Evolutionary conservation across 1,139 yeast species (phyloP).

Genomic region (Pneumocystis sp.): DNA sequence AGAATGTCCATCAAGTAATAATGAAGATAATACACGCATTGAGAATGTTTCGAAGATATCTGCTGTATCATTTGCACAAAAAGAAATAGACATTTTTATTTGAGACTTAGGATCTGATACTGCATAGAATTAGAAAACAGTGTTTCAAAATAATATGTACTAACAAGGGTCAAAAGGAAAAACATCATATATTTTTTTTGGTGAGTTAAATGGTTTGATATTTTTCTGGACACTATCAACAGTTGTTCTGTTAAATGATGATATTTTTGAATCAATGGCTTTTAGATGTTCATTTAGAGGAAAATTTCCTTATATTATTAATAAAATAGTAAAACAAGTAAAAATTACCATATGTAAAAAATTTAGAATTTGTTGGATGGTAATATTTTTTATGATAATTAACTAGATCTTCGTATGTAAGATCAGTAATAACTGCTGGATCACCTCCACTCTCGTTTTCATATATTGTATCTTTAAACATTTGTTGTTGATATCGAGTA

Average conservation of each 20-base stretch:
- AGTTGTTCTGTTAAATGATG: slow-evolving; percentile 29
- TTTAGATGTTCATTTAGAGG: slow-evolving; percentile 48
- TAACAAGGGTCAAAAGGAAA: slow-evolving; percentile 69
- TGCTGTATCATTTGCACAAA: slow-evolving; percentile 67
- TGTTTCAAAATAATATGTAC: neutral
- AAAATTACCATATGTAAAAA: slow-evolving; percentile 76
- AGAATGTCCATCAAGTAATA: slow-evolving; percentile 81
- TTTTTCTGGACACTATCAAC: slow-evolving; percentile 14
- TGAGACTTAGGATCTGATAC: slow-evolving; percentile 58
- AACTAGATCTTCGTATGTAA: slow-evolving; percentile 58
- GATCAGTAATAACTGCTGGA: slow-evolving; percentile 61
- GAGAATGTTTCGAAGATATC: slow-evolving; percentile 58
- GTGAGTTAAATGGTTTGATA: slow-evolving; percentile 25
- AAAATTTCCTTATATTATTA: neutral
- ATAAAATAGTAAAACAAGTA: neutral
- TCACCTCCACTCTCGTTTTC: slow-evolving; percentile 94
- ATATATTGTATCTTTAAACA: slow-evolving; percentile 37
- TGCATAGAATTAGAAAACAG: neutral
- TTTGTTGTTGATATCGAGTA: slow-evolving; percentile 57
- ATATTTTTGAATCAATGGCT: slow-evolving; percentile 40
- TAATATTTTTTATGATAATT: slow-evolving; percentile 61
- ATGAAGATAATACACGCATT: slow-evolving; percentile 53
- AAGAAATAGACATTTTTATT: slow-evolving; percentile 65
- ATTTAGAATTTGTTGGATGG: slow-evolving; percentile 79
- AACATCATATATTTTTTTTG: slow-evolving; percentile 28